A percentile compares a stretch with the other conserved stretches of the same genome.
phyloP scores from a whole-genome alignment of 768 basidiomycete genomes.

The Suillus subalutaceus region DNA sequence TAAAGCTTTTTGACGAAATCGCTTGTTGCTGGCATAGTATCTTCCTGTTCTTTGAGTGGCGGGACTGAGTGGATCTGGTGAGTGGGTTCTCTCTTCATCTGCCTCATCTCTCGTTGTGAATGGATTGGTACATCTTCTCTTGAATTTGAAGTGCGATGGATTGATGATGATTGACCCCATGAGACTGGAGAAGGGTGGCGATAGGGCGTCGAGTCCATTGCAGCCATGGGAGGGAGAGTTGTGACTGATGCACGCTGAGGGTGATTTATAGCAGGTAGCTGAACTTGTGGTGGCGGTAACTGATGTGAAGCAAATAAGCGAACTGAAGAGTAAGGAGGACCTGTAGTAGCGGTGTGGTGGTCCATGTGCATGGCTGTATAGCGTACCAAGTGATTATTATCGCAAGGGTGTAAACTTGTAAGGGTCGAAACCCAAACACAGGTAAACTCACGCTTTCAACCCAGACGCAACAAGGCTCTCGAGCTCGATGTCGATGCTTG shows the following conservation, averaged over 20 bases:
- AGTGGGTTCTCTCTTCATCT: constrained; percentile 34
- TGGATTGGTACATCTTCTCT: constrained; percentile 43
- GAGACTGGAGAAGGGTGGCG: constrained; percentile 26
- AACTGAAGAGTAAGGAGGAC: constrained; percentile 7
- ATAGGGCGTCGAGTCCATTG: constrained; percentile 32
- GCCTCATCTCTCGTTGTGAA: constrained; percentile 26
- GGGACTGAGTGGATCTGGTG: constrained; percentile 28
- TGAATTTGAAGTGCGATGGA: constrained; percentile 42
- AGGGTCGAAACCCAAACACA: constrained; percentile 24
- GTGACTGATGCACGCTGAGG: constrained; percentile 9
- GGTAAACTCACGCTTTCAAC: constrained; percentile 23
- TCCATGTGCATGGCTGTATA: constrained; percentile 11
- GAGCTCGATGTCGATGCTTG: neutral
- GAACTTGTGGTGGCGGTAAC: constrained; percentile 12
- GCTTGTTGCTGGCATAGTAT: constrained; percentile 83
- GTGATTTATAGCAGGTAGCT: constrained; percentile 14
- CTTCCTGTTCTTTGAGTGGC: constrained; percentile 50
- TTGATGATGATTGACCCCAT: constrained; percentile 25
- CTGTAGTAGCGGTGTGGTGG: constrained; percentile 4
- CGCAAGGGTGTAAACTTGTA: constrained; percentile 9
- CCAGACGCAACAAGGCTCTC: neutral
- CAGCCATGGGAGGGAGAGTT: constrained; percentile 22
- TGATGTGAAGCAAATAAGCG: neutral
- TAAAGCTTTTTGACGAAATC: constrained; percentile 96
- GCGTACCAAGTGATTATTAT: constrained; percentile 23